Evolutionary conservation across 495 filamentous ascomycete genomes (phyloP), one percentile per base, ranked within the genome.

Genomic region (Penicillium bovifimosum): DNA sequence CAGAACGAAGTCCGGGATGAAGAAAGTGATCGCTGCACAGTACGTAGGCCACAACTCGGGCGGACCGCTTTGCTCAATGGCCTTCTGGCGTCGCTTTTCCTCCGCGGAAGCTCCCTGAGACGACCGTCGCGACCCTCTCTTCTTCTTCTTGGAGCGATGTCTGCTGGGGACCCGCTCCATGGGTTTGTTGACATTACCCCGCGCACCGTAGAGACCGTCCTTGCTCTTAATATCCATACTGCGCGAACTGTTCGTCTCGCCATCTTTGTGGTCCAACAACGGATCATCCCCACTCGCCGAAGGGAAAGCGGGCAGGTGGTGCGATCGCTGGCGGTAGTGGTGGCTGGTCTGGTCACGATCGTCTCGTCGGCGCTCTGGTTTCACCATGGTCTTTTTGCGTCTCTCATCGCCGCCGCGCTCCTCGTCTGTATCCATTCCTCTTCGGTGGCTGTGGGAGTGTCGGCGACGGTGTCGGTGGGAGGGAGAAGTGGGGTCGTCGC

Each of bases 21-120:
- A 96, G 60, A 96, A 97, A 2, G 93, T 99, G 52, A 99, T 67
- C 41, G 96, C 76, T 9, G 84, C 84, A 65, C 95, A 99, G 75
- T 99, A 99, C 2, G 92, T 85, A 54, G 87, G 92, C 95, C 95
- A 99, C 16, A 96, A 60, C 58, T 87, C 95, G 1, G 90, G 91
- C 11, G 91, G 89, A 18, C 81, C 78, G n/a, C 85, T 74, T 32
- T 80, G 75, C 61, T 93, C 83, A 55, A 80, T 69, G 33, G 86
- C 79, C 62, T 89, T 81, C 57, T 80, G 76, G 36, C 81, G 76
- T 31, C 73, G 69, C 61, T 81, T 86, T 43, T 87, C 80, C 44
- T 84, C 84, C 6, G 56, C 73, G 10, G 81, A 66, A 42, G 68
- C 55, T 11, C 67, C 67, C 58, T 71, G 77, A 2, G 76, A 76